Conservation (phyloP, 2,329 filamentous ascomycete genomes). For the Fusarium haematococcum region DNA sequence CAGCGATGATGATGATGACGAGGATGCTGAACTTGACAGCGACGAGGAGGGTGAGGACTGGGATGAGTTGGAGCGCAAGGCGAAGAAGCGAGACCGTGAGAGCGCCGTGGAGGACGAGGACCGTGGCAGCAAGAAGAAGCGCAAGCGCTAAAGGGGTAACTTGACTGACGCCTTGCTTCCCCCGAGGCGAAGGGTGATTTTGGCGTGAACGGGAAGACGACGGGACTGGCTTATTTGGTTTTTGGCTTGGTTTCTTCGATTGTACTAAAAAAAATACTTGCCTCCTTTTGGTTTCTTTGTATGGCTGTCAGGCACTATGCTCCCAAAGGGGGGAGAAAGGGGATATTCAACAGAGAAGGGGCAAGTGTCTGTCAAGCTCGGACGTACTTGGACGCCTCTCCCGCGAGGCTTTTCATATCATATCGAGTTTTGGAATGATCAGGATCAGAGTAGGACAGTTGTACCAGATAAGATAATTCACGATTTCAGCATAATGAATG, state of each 20-base stretch:
- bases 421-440: conserved; percentile 7
- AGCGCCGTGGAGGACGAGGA: conserved; percentile 66
- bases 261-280: conserved; percentile 31
- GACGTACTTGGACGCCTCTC: neutral
- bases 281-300: conserved; percentile 15
- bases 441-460: conserved; percentile 25
- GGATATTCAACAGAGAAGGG: neutral
- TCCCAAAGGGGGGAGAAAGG: neutral
- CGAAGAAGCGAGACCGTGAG: conserved; percentile 85
- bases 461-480: conserved; percentile 34
- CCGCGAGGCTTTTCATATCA: neutral
- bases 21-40: conserved; percentile 68
- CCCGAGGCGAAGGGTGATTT: conserved; percentile 2
- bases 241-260: conserved; percentile 23
- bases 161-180: neutral
- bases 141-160: conserved; percentile 47
- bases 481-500: conserved; percentile 23
- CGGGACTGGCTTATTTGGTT: neutral
- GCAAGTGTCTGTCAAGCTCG: conserved; percentile 6
- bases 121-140: conserved; percentile 73
- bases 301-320: neutral
- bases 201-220: conserved; percentile 7
- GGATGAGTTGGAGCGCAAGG: conserved; percentile 95
- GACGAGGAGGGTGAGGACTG: conserved; percentile 89
- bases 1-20: conserved; percentile 82